phyloP scores from a whole-genome alignment of 805 yeast genomes.

The Wickerhamiella azyma region DNA sequence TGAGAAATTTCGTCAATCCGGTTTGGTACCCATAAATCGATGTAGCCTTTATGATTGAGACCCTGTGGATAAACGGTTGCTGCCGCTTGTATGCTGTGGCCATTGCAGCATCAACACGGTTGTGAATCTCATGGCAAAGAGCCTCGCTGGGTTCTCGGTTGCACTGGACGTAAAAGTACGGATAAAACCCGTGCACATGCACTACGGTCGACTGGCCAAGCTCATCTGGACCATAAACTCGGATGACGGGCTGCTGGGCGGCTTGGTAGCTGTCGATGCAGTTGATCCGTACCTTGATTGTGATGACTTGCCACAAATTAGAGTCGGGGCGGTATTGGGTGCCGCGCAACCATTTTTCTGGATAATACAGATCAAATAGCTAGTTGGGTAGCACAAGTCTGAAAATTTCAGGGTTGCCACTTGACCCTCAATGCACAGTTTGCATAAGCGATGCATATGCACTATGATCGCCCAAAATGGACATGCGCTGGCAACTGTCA shows the following conservation, averaged over 20 bases:
- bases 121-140: slow-evolving; percentile 10
- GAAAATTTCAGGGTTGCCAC: not conserved
- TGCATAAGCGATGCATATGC: too few relatives aligned
- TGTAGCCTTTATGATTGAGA: slow-evolving; percentile 47
- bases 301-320: not conserved
- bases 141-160: slow-evolving; percentile 9
- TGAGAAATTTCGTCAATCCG: slow-evolving; percentile 51
- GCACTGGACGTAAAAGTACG: slow-evolving; percentile 45
- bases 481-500: too few relatives aligned
- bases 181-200: slow-evolving; percentile 76
- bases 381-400: not conserved
- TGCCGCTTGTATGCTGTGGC: slow-evolving; percentile 18
- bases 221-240: slow-evolving; percentile 61
- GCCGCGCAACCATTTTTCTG: too few relatives aligned
- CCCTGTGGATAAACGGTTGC: slow-evolving; percentile 22
- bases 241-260: slow-evolving; percentile 39
- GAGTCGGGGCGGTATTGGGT: not conserved
- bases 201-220: slow-evolving; percentile 46
- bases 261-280: slow-evolving; percentile 31
- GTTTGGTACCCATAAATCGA: slow-evolving; percentile 77
- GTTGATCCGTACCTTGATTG: slow-evolving; percentile 21
- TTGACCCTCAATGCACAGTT: too few relatives aligned
- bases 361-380: not conserved
- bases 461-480: too few relatives aligned
- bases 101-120: slow-evolving; percentile 21